These are phyloP conservation scores for Myxozyma monticola DNA, from an alignment of 805 yeast genomes.

Conservation along the genomic window DNA sequence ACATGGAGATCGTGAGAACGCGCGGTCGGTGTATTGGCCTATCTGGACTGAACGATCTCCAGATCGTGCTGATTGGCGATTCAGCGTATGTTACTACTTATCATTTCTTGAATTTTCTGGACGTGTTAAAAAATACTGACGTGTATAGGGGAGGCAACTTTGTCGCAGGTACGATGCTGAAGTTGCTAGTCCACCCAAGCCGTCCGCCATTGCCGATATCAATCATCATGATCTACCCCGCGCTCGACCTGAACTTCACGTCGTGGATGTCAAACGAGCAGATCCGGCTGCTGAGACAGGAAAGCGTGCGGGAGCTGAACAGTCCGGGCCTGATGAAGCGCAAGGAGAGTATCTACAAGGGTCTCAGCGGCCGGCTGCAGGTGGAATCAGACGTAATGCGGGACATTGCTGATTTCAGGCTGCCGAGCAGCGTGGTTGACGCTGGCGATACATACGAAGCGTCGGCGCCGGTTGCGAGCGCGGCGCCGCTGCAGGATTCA, in stretches of 20 bases:
- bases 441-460: too few species aligned
- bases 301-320: constrained; percentile 26
- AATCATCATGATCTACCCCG: constrained; percentile 35
- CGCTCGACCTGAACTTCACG: constrained; percentile 36
- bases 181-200: constrained; percentile 16
- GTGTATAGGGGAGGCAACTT: constrained; percentile 33
- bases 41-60: constrained; percentile 28
- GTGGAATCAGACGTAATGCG: constrained; percentile 14
- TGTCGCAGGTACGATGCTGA: constrained; percentile 32
- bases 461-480: neutral
- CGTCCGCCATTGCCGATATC: constrained; percentile 32
- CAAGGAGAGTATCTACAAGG: constrained; percentile 30
- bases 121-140: constrained; percentile 2
- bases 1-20: constrained; percentile 31
- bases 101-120: neutral
- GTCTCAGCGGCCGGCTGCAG: constrained; percentile 16
- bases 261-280: constrained; percentile 35
- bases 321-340: constrained; percentile 26
- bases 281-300: constrained; percentile 32
- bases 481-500: too few species aligned
- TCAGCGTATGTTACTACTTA: constrained; percentile 31
- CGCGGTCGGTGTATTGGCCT: constrained; percentile 34
- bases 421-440: constrained; percentile 13
- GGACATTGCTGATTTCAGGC: constrained; percentile 8
- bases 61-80: constrained; percentile 33